phyloP scores from a whole-genome alignment of 495 filamentous ascomycete species.

The Aspergillus sclerotiicarbonarius region DNA sequence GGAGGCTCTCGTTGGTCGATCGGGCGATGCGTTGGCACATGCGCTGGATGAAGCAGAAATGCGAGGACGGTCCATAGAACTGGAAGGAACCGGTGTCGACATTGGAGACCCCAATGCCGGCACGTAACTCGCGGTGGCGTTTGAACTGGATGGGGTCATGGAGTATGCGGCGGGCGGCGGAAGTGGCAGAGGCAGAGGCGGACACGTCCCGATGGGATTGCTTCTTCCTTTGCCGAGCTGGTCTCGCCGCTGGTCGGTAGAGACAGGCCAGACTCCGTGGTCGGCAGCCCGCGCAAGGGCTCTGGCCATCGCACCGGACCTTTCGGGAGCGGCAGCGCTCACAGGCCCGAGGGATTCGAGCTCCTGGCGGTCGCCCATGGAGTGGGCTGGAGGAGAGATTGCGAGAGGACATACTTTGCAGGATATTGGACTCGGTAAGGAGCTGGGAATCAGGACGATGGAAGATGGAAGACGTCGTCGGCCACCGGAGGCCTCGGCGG shows the following conservation, averaged over 20 bases:
- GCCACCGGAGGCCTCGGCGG: too few relatives aligned
- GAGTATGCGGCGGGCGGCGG: not conserved
- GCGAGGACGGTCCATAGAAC: conserved; percentile 1
- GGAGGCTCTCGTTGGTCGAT: not conserved
- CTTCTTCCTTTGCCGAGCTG: not conserved
- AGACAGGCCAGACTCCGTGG: not conserved
- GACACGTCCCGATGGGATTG: not conserved
- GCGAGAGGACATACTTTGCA: too few relatives aligned
- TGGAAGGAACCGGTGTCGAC: conserved; percentile 1
- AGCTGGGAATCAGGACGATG: too few relatives aligned
- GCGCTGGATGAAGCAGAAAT: conserved; percentile 5
- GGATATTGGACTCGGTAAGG: too few relatives aligned
- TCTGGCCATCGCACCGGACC: not conserved
- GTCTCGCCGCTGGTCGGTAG: not conserved
- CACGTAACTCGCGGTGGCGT: not conserved
- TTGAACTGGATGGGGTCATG: not conserved
- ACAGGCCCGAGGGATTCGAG: not conserved
- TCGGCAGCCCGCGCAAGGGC: not conserved
- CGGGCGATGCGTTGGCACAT: not conserved
- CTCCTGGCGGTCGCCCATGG: too few relatives aligned
- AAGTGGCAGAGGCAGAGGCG: not conserved
- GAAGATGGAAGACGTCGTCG: too few relatives aligned
- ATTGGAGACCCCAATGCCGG: conserved; percentile 4
- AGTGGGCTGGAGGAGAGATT: too few relatives aligned
- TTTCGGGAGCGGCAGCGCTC: not conserved